Evolutionary conservation across 2,329 filamentous ascomycete species (phyloP).

Genomic region (Pochonia chlamydosporia): DNA sequence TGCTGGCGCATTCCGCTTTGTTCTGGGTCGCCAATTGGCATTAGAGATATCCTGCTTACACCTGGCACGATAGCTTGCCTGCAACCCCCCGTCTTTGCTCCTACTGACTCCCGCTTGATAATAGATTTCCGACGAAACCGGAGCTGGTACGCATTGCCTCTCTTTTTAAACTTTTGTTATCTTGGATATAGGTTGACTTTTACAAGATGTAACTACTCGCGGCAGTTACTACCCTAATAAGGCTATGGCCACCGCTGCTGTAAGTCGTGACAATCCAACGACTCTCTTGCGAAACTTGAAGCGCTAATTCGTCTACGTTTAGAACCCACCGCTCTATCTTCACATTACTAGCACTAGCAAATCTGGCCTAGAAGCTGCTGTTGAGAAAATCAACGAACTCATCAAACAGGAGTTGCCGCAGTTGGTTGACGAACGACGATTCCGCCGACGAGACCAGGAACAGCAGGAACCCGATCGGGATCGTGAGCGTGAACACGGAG

Average conservation of each 20-base stretch:
- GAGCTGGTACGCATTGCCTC: slow-evolving; percentile 80
- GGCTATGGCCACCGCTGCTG: slow-evolving; percentile 88
- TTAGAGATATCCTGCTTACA: slow-evolving; percentile 64
- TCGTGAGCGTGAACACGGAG: slow-evolving; percentile 57
- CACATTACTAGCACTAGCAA: slow-evolving; percentile 93
- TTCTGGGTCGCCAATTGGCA: slow-evolving; percentile 12
- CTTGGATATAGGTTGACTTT: slow-evolving; percentile 47
- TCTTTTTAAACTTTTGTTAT: slow-evolving; percentile 18
- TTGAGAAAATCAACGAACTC: slow-evolving; percentile 84
- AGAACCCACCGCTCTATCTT: slow-evolving; percentile 92
- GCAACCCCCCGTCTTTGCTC: slow-evolving; percentile 67
- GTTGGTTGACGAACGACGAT: slow-evolving; percentile 88
- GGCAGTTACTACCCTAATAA: slow-evolving; percentile 97
- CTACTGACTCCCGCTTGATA: slow-evolving; percentile 90
- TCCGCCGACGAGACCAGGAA: slow-evolving; percentile 72
- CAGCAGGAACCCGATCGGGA: slow-evolving; percentile 76
- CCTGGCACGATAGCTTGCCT: slow-evolving; percentile 59
- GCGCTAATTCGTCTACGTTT: not conserved
- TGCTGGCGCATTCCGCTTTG: slow-evolving; percentile 18
- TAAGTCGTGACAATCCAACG: slow-evolving; percentile 47
- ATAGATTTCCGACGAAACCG: slow-evolving; percentile 99
- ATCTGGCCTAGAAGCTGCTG: slow-evolving; percentile 82
- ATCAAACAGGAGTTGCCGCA: slow-evolving; percentile 96
- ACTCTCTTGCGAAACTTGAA: not conserved
- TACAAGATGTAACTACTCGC: slow-evolving; percentile 91